Evolutionary conservation across 176 grass and related monocot genomes (phyloP).

Genomic region (Otatea glauca): DNA sequence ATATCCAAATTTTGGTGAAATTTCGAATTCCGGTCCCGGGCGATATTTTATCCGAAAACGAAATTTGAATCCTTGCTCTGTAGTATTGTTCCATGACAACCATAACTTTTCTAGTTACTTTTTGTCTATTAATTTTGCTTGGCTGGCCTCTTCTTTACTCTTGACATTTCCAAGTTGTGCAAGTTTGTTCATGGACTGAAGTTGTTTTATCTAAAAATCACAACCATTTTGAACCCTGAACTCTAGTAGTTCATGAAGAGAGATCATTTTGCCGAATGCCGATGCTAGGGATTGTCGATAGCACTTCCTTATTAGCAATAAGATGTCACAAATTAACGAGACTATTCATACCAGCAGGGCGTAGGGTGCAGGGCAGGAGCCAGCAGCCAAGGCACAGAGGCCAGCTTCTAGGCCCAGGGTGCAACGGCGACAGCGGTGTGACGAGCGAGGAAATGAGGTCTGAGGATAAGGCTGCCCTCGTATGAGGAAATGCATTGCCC

Average conservation of each 20-base stretch:
- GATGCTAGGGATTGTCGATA: conserved; percentile 10
- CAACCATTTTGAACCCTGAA: conserved; percentile 36
- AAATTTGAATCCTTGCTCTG: too few species aligned
- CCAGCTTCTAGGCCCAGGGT: too few species aligned
- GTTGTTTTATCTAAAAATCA: conserved; percentile 21
- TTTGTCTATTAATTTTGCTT: conserved; percentile 37
- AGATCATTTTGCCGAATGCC: neutral
- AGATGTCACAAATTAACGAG: conserved; percentile 48
- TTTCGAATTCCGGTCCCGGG: too few species aligned
- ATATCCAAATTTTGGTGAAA: too few species aligned
- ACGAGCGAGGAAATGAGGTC: too few species aligned
- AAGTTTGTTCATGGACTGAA: conserved; percentile 37
- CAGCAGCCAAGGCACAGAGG: too few species aligned
- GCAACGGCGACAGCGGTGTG: too few species aligned
- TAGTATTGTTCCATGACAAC: conserved; percentile 40
- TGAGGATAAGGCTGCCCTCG: too few species aligned
- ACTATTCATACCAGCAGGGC: conserved; percentile 20
- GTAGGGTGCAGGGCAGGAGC: too few species aligned
- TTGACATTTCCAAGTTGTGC: conserved; percentile 36
- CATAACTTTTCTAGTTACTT: conserved; percentile 6
- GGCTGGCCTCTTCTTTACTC: conserved; percentile 27
- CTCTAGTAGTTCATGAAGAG: conserved; percentile 14
- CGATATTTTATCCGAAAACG: too few species aligned
- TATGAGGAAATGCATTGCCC: too few species aligned
- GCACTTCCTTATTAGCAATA: neutral